Percentiles rank a stretch among this genome's conserved stretches.
These are phyloP conservation scores for Allium sativum DNA, from an alignment of 106 monocot genomes.

Conservation along the genomic window DNA sequence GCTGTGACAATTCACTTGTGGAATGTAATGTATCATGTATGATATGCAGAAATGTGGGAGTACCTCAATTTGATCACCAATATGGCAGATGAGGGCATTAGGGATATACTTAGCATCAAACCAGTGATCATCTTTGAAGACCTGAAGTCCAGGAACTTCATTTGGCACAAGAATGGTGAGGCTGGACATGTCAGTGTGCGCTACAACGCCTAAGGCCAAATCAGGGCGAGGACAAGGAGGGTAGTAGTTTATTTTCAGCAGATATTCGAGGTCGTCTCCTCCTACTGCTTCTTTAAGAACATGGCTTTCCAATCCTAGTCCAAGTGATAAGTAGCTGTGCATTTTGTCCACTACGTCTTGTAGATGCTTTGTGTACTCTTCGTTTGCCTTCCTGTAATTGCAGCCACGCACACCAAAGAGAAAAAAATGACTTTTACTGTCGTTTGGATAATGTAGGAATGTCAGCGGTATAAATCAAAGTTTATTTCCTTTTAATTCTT, in stretches of 20 bases:
- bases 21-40: too few relatives aligned
- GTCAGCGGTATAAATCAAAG: not conserved
- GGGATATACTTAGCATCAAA: constrained; percentile 46
- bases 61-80: constrained; percentile 86
- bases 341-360: constrained; percentile 28
- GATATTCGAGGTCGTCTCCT: constrained; percentile 42
- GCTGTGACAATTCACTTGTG: too few relatives aligned
- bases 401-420: not conserved
- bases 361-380: constrained; percentile 40
- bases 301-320: constrained; percentile 33
- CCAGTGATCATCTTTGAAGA: constrained; percentile 70
- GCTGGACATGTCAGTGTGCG: constrained; percentile 71
- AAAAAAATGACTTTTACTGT: not conserved
- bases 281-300: constrained; percentile 35
- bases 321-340: constrained; percentile 35
- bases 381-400: constrained; percentile 42
- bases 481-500: too few relatives aligned
- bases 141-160: constrained; percentile 76
- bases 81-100: constrained; percentile 59
- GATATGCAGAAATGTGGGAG: too few relatives aligned
- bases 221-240: constrained; percentile 75
- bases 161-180: constrained; percentile 75
- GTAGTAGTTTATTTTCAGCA: constrained; percentile 84
- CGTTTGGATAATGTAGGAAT: too few relatives aligned
- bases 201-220: constrained; percentile 55